Conservation (phyloP, 2,329 filamentous ascomycete genomes). For the Lachnum nothofagi region DNA sequence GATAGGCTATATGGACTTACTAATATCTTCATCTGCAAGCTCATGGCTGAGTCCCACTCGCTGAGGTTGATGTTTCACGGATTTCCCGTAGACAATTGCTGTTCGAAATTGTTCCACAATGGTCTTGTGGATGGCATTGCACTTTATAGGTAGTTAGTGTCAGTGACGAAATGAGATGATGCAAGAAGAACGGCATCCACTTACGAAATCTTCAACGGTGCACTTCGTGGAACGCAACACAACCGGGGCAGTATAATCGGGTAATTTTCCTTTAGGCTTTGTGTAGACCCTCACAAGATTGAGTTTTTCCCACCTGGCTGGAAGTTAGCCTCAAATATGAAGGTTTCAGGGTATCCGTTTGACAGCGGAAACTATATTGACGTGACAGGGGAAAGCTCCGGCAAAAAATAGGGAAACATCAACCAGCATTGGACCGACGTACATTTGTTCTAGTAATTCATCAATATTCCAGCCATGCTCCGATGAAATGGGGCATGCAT, state of each 20-base stretch:
- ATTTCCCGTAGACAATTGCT: slow-evolving; percentile 94
- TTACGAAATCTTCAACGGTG: slow-evolving; percentile 95
- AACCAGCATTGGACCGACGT: slow-evolving; percentile 27
- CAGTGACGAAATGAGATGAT: slow-evolving; percentile 1
- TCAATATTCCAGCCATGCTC: slow-evolving; percentile 98
- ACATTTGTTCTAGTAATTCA: slow-evolving; percentile 92
- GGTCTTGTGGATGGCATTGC: slow-evolving; percentile 92
- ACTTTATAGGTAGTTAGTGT: slow-evolving; percentile 49
- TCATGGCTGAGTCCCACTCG: slow-evolving; percentile 87
- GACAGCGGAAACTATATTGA: background rate
- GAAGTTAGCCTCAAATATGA: slow-evolving; percentile 17
- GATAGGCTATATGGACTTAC: slow-evolving; percentile 19
- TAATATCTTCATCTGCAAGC: slow-evolving; percentile 93
- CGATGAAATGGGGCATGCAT: slow-evolving; percentile 93
- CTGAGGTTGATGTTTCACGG: slow-evolving; percentile 97
- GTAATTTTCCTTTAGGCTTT: slow-evolving; percentile 91
- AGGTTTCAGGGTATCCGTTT: slow-evolving; percentile 1
- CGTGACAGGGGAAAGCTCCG: background rate
- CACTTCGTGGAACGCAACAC: slow-evolving; percentile 77
- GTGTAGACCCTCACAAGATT: slow-evolving; percentile 90
- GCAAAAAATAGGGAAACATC: slow-evolving; percentile 4
- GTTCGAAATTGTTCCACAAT: slow-evolving; percentile 94
- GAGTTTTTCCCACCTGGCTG: slow-evolving; percentile 78
- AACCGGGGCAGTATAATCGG: slow-evolving; percentile 87
- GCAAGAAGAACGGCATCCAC: slow-evolving; percentile 35